phyloP scores from a whole-genome alignment of 345 rosid species.

The Gossypium anomalum region DNA sequence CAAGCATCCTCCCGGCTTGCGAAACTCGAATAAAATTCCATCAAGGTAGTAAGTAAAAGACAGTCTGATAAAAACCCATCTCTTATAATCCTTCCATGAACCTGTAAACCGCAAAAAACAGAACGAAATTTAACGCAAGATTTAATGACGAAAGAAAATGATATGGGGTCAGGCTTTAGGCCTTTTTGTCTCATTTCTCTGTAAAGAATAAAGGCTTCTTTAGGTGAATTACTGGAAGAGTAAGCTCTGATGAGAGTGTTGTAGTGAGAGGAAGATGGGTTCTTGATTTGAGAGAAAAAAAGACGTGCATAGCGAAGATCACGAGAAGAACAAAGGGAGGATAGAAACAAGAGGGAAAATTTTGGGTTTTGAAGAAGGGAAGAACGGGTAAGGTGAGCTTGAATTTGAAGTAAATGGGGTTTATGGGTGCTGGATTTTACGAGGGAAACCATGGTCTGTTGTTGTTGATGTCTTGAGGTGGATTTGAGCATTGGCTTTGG shows the following conservation, averaged over 20 bases:
- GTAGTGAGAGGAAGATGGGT: constrained; percentile 51
- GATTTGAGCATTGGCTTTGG: background rate
- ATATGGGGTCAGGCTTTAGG: constrained; percentile 38
- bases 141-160: constrained; percentile 57
- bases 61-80: constrained; percentile 66
- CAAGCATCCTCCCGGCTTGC: constrained; percentile 33
- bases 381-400: constrained; percentile 51
- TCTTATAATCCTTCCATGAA: constrained; percentile 55
- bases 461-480: background rate
- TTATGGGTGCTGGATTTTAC: constrained; percentile 37
- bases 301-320: constrained; percentile 42
- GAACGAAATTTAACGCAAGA: constrained; percentile 42
- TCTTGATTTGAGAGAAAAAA: constrained; percentile 42
- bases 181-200: constrained; percentile 37
- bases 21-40: constrained; percentile 51
- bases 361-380: constrained; percentile 39
- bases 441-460: background rate
- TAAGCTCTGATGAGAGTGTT: constrained; percentile 70
- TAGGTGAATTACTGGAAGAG: constrained; percentile 41
- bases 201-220: constrained; percentile 48
- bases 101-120: constrained; percentile 48
- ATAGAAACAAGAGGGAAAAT: constrained; percentile 51
- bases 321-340: constrained; percentile 38
- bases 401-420: constrained; percentile 61
- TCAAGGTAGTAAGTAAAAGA: constrained; percentile 56